Base-by-base conservation (phyloP, 495 filamentous ascomycete genomes). In the Xylaria sp. region DNA sequence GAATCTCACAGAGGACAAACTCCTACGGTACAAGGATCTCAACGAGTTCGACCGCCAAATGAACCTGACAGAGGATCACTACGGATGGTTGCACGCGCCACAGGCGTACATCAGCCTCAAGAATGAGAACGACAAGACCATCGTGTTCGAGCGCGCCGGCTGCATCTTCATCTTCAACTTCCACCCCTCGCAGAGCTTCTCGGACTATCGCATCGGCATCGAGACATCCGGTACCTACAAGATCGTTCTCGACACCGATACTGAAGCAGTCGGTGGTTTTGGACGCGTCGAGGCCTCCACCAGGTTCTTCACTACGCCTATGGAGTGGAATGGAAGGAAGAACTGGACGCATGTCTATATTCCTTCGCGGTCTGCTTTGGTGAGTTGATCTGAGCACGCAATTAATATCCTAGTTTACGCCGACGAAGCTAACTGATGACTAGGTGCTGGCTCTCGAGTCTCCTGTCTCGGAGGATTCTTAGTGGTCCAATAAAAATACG, bases 151-250 rank as follows among this genome's bases (percentile, higher is more conserved):
- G 83, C 89, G 96, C 31, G 96, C 90, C 4, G 94, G 94, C 0
- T 80, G 97, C 52, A 83, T 99, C 41, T 99, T 93, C 88, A 88
- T 97, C 74, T 98, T 99, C 87, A 99, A 99, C 81, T 97, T 97
- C 86, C 90, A 98, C 78, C 91, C 93, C 6, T 88, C 88, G n/a
- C 76, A 91, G 53, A 97, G 93, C 85, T 99, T 91, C 79, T 89
- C 93, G 21, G 97, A 98, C 78, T 99, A 97, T 77, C 87, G 97
- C 24, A 90, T 98, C 68, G 96, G 96, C 0, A 87, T 99, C 59
- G 93, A 98, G 62, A 83, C 86, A 12, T 78, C 90, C 2, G 96
- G 96, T 24, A 97, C 93, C 15, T 99, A 99, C 80, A 87, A 90
- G 41, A 91, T 98, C 71, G 90, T 98, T 7, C 85, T 99, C 37